A percentile compares a stretch with the other conserved stretches of the same genome.
Evolutionary conservation across 192 early-diverging fungal species (phyloP).

Genomic region (Chytriomyces confervae): DNA sequence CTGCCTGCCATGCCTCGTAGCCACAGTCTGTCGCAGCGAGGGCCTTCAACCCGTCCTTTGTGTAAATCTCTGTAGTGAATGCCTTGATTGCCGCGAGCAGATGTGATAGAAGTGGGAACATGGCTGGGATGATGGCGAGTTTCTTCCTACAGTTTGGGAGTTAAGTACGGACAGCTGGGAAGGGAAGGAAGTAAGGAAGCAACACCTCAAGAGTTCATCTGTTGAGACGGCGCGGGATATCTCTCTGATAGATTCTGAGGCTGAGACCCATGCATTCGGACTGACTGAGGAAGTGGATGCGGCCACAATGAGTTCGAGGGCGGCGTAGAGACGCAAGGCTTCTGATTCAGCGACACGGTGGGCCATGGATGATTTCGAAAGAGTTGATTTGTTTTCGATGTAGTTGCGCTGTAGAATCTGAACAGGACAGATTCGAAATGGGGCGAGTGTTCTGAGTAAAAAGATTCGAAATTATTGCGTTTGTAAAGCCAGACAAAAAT

Average conservation of each 20-base stretch:
- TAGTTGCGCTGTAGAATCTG: too few relatives aligned
- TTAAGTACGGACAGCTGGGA: not conserved
- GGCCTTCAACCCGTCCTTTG: not conserved
- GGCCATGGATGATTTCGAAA: too few relatives aligned
- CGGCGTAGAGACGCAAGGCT: constrained; percentile 16
- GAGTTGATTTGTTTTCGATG: too few relatives aligned
- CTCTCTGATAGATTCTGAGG: not conserved
- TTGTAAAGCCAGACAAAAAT: too few relatives aligned
- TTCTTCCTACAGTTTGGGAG: not conserved
- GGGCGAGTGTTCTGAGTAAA: too few relatives aligned
- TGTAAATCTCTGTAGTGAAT: not conserved
- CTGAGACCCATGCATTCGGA: not conserved
- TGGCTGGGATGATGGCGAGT: constrained; percentile 24
- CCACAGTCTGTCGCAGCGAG: not conserved
- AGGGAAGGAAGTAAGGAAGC: too few relatives aligned
- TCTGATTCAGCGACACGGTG: constrained; percentile 5
- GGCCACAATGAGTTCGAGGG: not conserved
- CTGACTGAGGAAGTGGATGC: not conserved
- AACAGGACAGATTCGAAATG: too few relatives aligned
- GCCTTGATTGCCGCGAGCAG: not conserved
- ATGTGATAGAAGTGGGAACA: constrained; percentile 16
- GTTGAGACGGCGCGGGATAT: not conserved
- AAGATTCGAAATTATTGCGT: too few relatives aligned
- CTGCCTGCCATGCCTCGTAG: constrained; percentile 8
- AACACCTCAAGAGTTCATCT: constrained; percentile 3